phyloP scores from a whole-genome alignment of 768 basidiomycete genomes.

The Calocybe cyanea region DNA sequence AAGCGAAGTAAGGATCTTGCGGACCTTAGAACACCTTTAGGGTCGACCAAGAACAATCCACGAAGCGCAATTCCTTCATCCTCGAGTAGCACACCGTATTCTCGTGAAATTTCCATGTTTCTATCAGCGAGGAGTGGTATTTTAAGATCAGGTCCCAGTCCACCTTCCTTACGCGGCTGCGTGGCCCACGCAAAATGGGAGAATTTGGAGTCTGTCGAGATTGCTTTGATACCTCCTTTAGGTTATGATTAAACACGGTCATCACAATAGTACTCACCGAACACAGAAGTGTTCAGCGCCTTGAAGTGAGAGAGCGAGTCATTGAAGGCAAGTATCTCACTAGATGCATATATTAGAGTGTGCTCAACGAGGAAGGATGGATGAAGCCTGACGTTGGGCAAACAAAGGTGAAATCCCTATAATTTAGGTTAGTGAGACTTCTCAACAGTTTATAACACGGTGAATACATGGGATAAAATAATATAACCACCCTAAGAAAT shows the following conservation, averaged over 20 bases:
- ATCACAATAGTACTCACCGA: conserved; percentile 45
- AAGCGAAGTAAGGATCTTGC: conserved; percentile 9
- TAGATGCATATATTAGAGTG: conserved; percentile 11
- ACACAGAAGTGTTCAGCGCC: conserved; percentile 67
- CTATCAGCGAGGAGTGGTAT: conserved; percentile 81
- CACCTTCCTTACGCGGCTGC: conserved; percentile 79
- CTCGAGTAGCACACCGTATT: conserved; percentile 87
- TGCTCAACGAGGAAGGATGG: not conserved
- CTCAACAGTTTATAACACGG: not conserved
- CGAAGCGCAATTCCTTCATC: conserved; percentile 87
- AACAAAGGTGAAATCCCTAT: conserved; percentile 83
- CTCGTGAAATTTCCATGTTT: conserved; percentile 74
- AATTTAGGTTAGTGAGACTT: conserved; percentile 2
- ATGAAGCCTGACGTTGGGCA: conserved; percentile 66
- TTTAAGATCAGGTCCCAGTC: conserved; percentile 84
- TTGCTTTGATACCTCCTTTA: conserved; percentile 15
- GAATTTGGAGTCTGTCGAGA: conserved; percentile 89
- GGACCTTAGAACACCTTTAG: conserved; percentile 70
- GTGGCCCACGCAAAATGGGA: conserved; percentile 86
- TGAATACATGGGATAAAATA: conserved; percentile 91
- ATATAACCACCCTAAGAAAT: conserved; percentile 73
- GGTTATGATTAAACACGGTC: not conserved
- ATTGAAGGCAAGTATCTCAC: conserved; percentile 92
- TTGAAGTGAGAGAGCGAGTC: conserved; percentile 77
- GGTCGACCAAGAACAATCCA: conserved; percentile 84